Base-by-base conservation (phyloP, 2,329 filamentous ascomycete genomes). In the Sphaerulina musiva region DNA sequence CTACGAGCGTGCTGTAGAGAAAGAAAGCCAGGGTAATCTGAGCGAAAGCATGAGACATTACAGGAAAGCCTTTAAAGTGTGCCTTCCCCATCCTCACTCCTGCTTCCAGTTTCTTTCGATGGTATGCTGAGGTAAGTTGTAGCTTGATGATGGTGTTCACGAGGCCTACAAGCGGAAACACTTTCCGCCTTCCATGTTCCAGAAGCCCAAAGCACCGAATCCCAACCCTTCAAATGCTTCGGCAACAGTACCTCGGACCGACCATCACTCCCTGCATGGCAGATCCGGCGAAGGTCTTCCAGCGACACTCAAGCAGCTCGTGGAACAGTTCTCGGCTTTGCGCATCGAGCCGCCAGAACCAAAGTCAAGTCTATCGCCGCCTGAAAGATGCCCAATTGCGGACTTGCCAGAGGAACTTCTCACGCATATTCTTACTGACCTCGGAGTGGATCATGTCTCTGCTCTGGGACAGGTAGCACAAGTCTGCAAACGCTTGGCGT, bases 31-130 rank as follows among this genome's bases (percentile, higher is more conserved):
- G 64, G 93, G 93, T 0, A 93, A 83, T 59, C 77, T 97, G 48
- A 90, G 91, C 4, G 92, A 97, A 59, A 97, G 92, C 68, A 70
- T 98, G 52, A 83, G 81, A 60, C 79, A 95, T 48, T 98, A 98
- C 70, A 83, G 93, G 45, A 90, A 86, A 70, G 93, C 93, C 0
- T 97, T 95, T 70, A 83, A 86, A 69, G 89, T 92, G 72, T 55
- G 78, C 34, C 41, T 39, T 31, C 48, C 26, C 38, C 20, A 20
- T 20, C 20, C 20, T 20, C 20, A 20, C 48, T 10, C 36, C 36
- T 39, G 26, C 26, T 39, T 20, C 20, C 20, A 20, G 46, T 53
- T 20, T 36, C 34, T 20, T 31, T 29, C 38, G 42, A 23, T 6
- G 10, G n/a, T 32, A 59, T 67, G 60, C 64, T 66, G 59, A 69